These are phyloP conservation scores for Zygoascus tannicola DNA, from an alignment of 805 yeast genomes.

Conservation along the genomic window DNA sequence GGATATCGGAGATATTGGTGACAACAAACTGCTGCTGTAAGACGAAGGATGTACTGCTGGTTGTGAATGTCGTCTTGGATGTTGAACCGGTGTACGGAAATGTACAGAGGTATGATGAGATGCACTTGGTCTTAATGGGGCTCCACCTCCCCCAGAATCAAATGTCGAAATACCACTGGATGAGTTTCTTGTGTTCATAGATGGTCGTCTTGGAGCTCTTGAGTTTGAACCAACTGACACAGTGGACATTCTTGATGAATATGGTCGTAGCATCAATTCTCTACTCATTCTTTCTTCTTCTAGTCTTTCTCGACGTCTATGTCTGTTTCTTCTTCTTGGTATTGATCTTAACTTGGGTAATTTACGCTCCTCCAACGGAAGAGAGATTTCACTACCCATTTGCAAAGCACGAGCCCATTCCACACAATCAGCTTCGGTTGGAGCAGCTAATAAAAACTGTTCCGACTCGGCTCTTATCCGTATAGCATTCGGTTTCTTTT, in stretches of 20 bases:
- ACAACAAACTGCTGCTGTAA: not conserved
- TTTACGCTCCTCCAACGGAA: conserved; percentile 64
- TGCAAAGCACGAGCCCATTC: conserved; percentile 69
- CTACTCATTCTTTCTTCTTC: conserved; percentile 6
- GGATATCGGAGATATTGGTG: not conserved
- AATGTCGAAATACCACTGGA: not conserved
- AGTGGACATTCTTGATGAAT: conserved; percentile 3
- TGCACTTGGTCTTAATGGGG: not conserved
- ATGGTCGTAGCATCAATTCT: conserved; percentile 7
- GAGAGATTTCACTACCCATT: conserved; percentile 68
- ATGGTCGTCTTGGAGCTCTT: not conserved
- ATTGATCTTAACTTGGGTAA: conserved; percentile 72
- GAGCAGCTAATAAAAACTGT: conserved; percentile 64
- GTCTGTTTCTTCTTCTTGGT: conserved; percentile 32
- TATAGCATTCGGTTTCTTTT: conserved; percentile 56
- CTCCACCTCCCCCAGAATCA: not conserved
- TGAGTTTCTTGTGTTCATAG: not conserved
- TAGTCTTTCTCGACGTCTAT: conserved; percentile 6
- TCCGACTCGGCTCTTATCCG: conserved; percentile 75
- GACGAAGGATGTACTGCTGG: not conserved
- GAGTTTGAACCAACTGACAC: not conserved
- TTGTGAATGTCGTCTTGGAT: conserved; percentile 4
- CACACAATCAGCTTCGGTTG: conserved; percentile 55
- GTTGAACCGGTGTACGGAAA: conserved; percentile 1
- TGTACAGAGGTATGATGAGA: conserved; percentile 1